Evolutionary conservation across 805 yeast species (phyloP), one percentile per base, ranked within the genome.

Genomic region (Barnettozyma californica): DNA sequence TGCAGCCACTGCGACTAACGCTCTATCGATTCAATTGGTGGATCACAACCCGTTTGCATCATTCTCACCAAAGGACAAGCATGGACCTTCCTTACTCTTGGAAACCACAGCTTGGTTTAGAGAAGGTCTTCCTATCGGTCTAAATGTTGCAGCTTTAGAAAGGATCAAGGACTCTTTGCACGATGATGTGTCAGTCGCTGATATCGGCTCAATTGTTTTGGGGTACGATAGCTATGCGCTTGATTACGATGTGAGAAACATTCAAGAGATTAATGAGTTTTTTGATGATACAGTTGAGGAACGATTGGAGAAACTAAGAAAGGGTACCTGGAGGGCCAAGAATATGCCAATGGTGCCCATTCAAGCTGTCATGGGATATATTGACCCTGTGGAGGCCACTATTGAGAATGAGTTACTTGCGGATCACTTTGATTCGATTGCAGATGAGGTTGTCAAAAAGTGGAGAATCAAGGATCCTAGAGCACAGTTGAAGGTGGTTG

Each of bases 221-320:
- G 63, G 60, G 21, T 53, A 60, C 20, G 48, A 47, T 43, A 47
- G 48, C 36, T 45, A 55, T 14, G 26, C 39, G 5, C 13, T 21
- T 4, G 36, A 39, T n/a, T 36, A 45, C 11, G 38, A 20, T 13
- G 10, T 31, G 7, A 16, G 26, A 13, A 34, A 19, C 13, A 26
- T 31, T 11, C 29, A 39, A 19, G 43, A 46, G 26, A 18, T 31
- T n/a, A n/a, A 7, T 20, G 44, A 36, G 27, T 20, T 33, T 8
- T 26, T 26, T 29, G 21, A 44, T 18, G 26, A 25, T 9, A 35
- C 34, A 16, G 33, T 41, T 10, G 37, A 41, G 23, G 38, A 21
- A 18, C 13, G 29, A 18, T 13, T 46, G 34, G 35, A 38, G 26
- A 33, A 45, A 11, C 26, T 45, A 20, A 23, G 41, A 40, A 34